Evolutionary conservation across 495 filamentous ascomycete genomes (phyloP).

Genomic region (Xylaria grammica): DNA sequence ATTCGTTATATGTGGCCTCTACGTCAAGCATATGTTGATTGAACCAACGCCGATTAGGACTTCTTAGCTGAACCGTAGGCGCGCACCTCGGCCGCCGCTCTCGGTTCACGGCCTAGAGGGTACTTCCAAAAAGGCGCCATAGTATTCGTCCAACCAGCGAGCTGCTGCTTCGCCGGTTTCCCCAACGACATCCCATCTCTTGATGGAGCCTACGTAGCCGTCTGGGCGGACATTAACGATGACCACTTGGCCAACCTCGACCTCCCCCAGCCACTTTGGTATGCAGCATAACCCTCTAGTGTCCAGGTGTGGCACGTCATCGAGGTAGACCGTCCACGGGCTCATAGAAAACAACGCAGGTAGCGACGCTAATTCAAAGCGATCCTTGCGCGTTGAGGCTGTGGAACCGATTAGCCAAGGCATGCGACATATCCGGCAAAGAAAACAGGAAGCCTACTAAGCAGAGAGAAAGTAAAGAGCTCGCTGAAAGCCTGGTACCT

Average conservation of each 20-base stretch:
- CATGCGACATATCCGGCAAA: background rate
- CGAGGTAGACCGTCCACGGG: conserved; percentile 73
- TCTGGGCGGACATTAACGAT: conserved; percentile 70
- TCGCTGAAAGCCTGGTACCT: conserved; percentile 66
- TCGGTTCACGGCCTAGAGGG: too few species aligned
- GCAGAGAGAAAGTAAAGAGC: conserved; percentile 63
- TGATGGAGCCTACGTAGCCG: conserved; percentile 68
- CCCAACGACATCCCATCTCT: conserved; percentile 55
- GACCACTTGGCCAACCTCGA: conserved; percentile 56
- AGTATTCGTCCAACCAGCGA: conserved; percentile 65
- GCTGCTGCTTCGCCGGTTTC: conserved; percentile 51
- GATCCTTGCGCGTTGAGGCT: conserved; percentile 59
- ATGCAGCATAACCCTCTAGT: conserved; percentile 57
- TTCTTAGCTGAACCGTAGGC: too few species aligned
- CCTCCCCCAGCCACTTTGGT: conserved; percentile 66
- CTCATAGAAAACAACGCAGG: conserved; percentile 61
- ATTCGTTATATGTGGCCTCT: too few species aligned
- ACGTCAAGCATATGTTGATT: too few species aligned
- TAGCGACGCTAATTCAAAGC: conserved; percentile 66
- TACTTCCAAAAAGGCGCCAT: conserved; percentile 25
- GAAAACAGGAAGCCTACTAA: conserved; percentile 42
- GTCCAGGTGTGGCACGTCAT: conserved; percentile 58
- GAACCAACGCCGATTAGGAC: too few species aligned
- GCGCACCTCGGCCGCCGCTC: too few species aligned
- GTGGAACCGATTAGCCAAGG: conserved; percentile 30